Conservation (phyloP, 352 stramenopile genomes). For the Detonula confervacea region DNA sequence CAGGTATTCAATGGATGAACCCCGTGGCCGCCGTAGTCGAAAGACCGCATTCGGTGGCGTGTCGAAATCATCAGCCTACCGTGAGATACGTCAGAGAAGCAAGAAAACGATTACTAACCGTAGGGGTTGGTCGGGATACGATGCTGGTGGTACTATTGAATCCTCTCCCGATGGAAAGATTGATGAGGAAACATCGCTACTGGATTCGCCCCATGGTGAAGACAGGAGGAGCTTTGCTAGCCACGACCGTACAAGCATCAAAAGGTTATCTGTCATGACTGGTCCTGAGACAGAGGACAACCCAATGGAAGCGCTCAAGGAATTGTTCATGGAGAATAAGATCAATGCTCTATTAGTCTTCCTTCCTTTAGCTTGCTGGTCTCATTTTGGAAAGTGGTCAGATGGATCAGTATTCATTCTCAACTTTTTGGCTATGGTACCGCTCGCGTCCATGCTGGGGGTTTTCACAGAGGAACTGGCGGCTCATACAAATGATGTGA, state of each 20-base stretch:
- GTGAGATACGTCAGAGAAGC: conserved; percentile 21
- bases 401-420: conserved; percentile 91
- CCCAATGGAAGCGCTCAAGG: conserved; percentile 50
- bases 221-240: too few species aligned
- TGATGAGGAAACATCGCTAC: conserved; percentile 5
- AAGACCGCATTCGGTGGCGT: conserved; percentile 22
- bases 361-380: conserved; percentile 63
- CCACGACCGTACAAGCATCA: too few species aligned
- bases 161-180: not conserved
- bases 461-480: conserved; percentile 96
- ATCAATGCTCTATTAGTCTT: conserved; percentile 73
- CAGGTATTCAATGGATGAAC: not conserved
- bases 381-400: conserved; percentile 51
- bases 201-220: too few species aligned
- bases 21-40: not conserved
- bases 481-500: conserved; percentile 95
- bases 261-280: too few species aligned
- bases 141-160: not conserved
- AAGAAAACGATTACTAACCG: conserved; percentile 3
- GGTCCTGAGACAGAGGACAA: not conserved
- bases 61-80: conserved; percentile 13
- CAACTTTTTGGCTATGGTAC: conserved; percentile 97
- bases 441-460: conserved; percentile 93
- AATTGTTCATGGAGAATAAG: conserved; percentile 71
- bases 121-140: conserved; percentile 12